Evolutionary conservation across 768 basidiomycete species (phyloP), one percentile per base, ranked within the genome.

Genomic region (Psilocybe sp.): DNA sequence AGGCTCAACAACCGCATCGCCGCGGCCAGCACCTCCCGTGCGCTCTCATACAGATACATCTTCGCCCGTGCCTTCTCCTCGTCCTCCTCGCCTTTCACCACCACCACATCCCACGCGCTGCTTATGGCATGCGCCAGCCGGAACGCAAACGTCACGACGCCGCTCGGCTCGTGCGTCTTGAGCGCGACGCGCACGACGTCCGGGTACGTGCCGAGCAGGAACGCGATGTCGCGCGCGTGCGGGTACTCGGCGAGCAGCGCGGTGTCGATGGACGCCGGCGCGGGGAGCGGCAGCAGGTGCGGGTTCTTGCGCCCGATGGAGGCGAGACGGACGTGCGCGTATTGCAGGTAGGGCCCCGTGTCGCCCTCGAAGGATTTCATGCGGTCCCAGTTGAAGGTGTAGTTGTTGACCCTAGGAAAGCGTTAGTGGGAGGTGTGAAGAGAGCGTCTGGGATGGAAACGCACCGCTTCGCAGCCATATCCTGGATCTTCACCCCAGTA

Each of bases 311-410:
- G 90, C 57, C 83, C 84, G 63, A 98, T 87, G 1, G 94, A 97
- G 6, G 87, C 80, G 28, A 98, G 76, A 15, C 95, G 90, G 58
- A 94, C 94, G 70, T 97, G 95, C 0, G 93, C 92, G 66, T 98
- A 98, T 74, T 98, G 95, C 20, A 98, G 82, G 73, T 97, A 98
- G 0, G 93, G 92, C 1, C 92, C 92, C 0, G 92, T 95, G 69
- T 98, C 95, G 39, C 95, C 95, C 67, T 97, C 92, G 67, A 96
- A 97, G 32, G 92, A 92, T 44, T 87, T 80, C 91, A 97, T 95
- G 37, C 93, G 83, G 54, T 89, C 83, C 86, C 91, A 91, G 68
- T 93, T 89, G 72, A 97, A 99, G 1, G 80, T 86, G 72, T 98
- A 98, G 72, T 97, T 93, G 70, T 94, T 95, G 64, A 97, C 89